Base-by-base conservation (phyloP, 352 stramenopile species). In the Pythium guiyangense region DNA sequence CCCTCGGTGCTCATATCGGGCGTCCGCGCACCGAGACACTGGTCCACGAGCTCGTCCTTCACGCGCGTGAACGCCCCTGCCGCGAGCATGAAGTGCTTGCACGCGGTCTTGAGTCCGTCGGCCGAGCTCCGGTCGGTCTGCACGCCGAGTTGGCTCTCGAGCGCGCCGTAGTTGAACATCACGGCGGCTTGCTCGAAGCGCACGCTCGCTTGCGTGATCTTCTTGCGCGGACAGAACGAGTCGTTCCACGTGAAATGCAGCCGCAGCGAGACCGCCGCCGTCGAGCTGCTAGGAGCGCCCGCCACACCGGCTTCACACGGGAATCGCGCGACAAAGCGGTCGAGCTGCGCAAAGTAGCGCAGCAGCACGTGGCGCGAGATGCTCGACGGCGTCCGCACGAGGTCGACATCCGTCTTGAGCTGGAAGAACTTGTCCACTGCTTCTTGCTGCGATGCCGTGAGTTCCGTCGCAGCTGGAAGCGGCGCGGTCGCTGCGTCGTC, bases 231-330 rank as follows among this genome's bases (percentile, higher is more conserved):
- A 57, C 79, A 91, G 63, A 97, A 96, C 55, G 90, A 94, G 54
- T 97, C 89, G 67, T 83, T 90, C 90, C 90, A 97, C n/a, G 80
- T 83, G 62, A 97, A 97, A 39, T 81, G 72, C 18, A 97, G 64
- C 35, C 72, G 65, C 6, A 93, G 61, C 31, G 52, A 14, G 0
- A 50, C 27, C 34, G 65, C 52, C 14, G 48, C 20, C n/a, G n/a
- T n/a, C n/a, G n/a, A n/a, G 6, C 25, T 40, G 12, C 29, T 63
- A 4, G 57, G 27, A 22, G 29, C 57, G 6, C 63, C 57, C n/a
- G 57, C 35, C 9, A 76, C 53, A 27, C 57, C 44, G 25, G 54
- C 59, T 18, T 79, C 61, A 22, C 59, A 70, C 27, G 84, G 74
- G 49, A 96, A 94, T 22, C 84, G 79, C 46, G 66, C 44, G 14